Base-by-base conservation (phyloP, 2,329 filamentous ascomycete species). In the Cladophialophora psammophila region DNA sequence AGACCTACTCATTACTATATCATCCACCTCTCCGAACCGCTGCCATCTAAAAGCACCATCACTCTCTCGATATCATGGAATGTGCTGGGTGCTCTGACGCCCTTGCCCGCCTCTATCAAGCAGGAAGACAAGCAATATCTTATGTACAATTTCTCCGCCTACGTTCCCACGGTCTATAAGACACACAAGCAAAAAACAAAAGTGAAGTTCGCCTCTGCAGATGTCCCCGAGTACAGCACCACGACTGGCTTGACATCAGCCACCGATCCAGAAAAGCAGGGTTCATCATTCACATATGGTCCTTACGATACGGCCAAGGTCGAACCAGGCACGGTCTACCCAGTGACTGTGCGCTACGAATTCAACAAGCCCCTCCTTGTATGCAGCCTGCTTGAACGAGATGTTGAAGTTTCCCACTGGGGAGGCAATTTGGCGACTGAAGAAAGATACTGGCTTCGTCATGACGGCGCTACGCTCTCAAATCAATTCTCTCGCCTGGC, bases 161-260 rank as follows among this genome's bases (percentile, higher is more conserved):
- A 96, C 80, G 87, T 85, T 55, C 90, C 90, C 15, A 96, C 92
- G 9, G 90, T 91, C 68, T 99, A 99, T 82, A 82, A 86, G 18
- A 97, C 93, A 13, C 79, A 87, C 75, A 97, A 97, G 83, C 95
- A 99, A 79, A 97, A 97, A 87, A 98, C 95, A 45, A 97, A 98
- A 80, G 81, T 99, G 80, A 97, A 97, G 83, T 89, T 96, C 73
- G 87, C 91, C 56, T 90, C 88, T 63, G 82, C 86, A 70, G 90
- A 92, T 73, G 86, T 97, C 34, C 91, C 93, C 65, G 93, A 97
- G 76, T 96, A 92, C 80, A 97, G 93, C 62, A 89, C 87, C 70
- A 85, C 96, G 18, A 84, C 86, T 20, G 80, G 82, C 10, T 78
- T 85, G 55, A 76, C 81, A 63, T 86, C 85, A 59, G 86, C 83